Conservation (phyloP, 2,329 filamentous ascomycete species). For the Tolypocladium sp. region DNA sequence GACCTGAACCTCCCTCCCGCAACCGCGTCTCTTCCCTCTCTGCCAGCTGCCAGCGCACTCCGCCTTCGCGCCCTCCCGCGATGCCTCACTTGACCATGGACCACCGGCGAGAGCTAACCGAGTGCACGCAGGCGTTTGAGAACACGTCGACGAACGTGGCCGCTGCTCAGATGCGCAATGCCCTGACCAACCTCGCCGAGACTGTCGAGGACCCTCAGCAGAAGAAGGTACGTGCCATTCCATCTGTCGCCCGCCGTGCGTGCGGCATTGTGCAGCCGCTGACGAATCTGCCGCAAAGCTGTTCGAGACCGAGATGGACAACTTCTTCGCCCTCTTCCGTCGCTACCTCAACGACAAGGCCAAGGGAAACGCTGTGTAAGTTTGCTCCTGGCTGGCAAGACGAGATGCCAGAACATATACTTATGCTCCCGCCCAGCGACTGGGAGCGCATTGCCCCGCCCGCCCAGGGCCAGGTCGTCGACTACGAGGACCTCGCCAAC, state of each 20-base stretch:
- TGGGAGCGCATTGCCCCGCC: constrained; percentile 97
- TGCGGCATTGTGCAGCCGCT: background rate
- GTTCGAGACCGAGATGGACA: constrained; percentile 99
- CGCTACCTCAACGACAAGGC: constrained; percentile 98
- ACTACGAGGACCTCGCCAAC: constrained; percentile 85
- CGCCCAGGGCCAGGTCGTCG: constrained; percentile 85
- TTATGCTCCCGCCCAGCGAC: constrained; percentile 47
- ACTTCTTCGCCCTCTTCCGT: constrained; percentile 98
- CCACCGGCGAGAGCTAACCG: constrained; percentile 14
- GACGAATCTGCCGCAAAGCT: constrained; percentile 42
- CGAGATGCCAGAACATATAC: constrained; percentile 7
- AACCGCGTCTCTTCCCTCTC: background rate
- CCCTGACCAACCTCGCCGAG: constrained; percentile 85
- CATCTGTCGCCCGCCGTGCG: background rate
- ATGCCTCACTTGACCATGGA: background rate
- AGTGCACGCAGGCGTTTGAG: constrained; percentile 71
- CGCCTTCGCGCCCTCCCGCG: background rate
- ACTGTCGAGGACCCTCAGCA: constrained; percentile 72
- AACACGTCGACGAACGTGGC: constrained; percentile 98
- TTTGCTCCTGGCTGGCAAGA: constrained; percentile 7
- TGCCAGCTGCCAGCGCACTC: background rate
- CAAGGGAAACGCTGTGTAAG: constrained; percentile 83
- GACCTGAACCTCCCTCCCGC: too few species aligned
- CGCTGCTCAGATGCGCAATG: constrained; percentile 98
- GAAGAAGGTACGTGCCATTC: constrained; percentile 61